These are phyloP conservation scores for Acacia concinna DNA, from an alignment of 331 rosid species.

Conservation along the genomic window DNA sequence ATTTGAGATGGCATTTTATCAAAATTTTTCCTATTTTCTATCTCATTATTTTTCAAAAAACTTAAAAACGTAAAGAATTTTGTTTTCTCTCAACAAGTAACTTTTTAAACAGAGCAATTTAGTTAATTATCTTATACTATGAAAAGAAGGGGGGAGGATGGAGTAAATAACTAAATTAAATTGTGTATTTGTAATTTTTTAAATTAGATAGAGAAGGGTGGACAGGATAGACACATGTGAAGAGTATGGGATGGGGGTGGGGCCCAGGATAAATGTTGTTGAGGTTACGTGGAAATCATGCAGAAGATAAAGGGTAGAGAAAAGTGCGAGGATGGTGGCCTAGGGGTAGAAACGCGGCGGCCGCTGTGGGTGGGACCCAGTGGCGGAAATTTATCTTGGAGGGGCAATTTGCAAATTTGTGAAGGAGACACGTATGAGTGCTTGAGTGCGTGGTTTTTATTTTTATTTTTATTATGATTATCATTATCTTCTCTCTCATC, in stretches of 20 bases:
- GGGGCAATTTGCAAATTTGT: not conserved
- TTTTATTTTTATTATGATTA: not conserved
- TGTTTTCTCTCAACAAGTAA: too few species aligned
- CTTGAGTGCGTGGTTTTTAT: not conserved
- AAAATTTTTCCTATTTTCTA: too few species aligned
- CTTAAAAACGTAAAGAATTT: too few species aligned
- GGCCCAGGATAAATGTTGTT: not conserved
- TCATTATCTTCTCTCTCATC: not conserved
- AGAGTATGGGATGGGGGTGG: not conserved
- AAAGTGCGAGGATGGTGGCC: too few species aligned
- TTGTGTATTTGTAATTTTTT: too few species aligned
- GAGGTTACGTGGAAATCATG: not conserved
- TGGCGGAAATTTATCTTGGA: not conserved
- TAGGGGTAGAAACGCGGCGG: not conserved
- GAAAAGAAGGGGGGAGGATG: too few species aligned
- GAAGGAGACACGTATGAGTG: not conserved
- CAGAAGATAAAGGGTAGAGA: not conserved
- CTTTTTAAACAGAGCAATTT: too few species aligned
- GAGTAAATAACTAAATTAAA: too few species aligned
- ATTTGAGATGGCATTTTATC: too few species aligned
- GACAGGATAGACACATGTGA: not conserved
- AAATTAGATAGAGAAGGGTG: too few species aligned
- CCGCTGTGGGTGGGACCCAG: conserved; percentile 6
- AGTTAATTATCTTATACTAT: too few species aligned
- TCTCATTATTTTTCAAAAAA: too few species aligned